These are phyloP conservation scores for Capronia americana DNA, from an alignment of 2,329 filamentous ascomycete species.

Conservation along the genomic window DNA sequence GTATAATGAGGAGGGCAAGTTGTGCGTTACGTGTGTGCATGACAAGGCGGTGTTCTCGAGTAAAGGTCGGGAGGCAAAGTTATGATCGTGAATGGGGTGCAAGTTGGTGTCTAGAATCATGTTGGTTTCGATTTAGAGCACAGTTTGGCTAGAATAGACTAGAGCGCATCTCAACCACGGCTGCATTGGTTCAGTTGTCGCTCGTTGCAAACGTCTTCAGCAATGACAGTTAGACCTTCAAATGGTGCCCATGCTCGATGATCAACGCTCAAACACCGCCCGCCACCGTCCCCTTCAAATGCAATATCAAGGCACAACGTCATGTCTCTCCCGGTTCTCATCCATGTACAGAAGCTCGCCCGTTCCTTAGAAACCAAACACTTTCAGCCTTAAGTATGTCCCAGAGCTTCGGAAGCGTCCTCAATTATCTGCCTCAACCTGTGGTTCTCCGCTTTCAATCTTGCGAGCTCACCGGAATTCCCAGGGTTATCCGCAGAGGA, in stretches of 20 bases:
- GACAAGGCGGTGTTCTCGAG: conserved; percentile 44
- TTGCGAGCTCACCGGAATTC: neutral
- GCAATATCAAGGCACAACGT: neutral
- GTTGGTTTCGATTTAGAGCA: neutral
- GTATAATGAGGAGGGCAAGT: conserved; percentile 33
- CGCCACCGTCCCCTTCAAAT: neutral
- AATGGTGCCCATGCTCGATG: neutral
- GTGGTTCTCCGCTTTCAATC: conserved; percentile 4
- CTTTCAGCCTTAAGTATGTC: neutral
- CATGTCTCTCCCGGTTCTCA: neutral
- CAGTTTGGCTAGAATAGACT: conserved; percentile 8
- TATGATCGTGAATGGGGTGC: conserved; percentile 5
- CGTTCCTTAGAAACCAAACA: neutral
- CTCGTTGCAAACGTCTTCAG: neutral
- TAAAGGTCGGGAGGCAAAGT: conserved; percentile 16
- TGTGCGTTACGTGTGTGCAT: conserved; percentile 44
- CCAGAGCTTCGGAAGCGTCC: neutral
- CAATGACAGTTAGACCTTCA: neutral
- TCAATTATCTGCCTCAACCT: neutral
- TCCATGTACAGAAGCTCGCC: neutral
- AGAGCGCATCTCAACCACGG: neutral
- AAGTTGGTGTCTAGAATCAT: neutral
- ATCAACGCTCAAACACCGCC: neutral
- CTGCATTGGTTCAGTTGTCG: neutral
- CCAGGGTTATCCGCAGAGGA: neutral